Conservation (phyloP, 2,329 filamentous ascomycete genomes). For the Xylaria polymorpha region DNA sequence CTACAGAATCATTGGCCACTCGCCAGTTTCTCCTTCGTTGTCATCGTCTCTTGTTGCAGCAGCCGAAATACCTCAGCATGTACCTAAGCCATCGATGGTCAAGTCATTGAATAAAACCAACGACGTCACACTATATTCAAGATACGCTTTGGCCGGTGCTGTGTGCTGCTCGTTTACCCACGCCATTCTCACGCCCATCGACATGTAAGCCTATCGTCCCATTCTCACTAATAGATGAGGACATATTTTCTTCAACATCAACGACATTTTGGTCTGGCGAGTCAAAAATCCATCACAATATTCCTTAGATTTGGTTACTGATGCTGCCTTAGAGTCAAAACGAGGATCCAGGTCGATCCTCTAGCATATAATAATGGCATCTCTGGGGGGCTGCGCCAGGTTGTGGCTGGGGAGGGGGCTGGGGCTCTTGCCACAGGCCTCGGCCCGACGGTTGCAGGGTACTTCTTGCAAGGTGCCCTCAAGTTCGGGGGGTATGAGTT, state of each 20-base stretch:
- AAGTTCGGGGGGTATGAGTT: conserved; percentile 48
- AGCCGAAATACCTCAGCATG: conserved; percentile 30
- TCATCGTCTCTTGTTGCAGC: conserved; percentile 24
- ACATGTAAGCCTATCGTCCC: conserved; percentile 43
- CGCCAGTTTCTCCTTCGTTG: conserved; percentile 11
- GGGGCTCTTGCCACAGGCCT: conserved; percentile 44
- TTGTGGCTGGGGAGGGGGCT: conserved; percentile 39
- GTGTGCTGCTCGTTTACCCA: conserved; percentile 46
- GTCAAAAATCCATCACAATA: conserved; percentile 27
- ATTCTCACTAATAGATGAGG: conserved; percentile 27
- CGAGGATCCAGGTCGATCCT: conserved; percentile 45
- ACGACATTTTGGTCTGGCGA: conserved; percentile 3
- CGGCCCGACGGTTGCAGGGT: conserved; percentile 45
- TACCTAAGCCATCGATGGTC: conserved; percentile 31
- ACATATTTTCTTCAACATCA: not conserved
- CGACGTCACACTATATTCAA: conserved; percentile 36
- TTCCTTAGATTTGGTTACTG: conserved; percentile 27
- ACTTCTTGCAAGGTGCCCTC: conserved; percentile 46
- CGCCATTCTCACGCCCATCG: conserved; percentile 44
- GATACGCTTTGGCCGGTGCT: conserved; percentile 45
- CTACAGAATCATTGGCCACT: conserved; percentile 36
- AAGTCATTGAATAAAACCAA: conserved; percentile 30
- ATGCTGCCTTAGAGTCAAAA: conserved; percentile 43
- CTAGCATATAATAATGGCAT: conserved; percentile 44
- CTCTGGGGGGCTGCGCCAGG: conserved; percentile 42